Percentiles rank a stretch among this genome's conserved stretches.
phyloP scores from a whole-genome alignment of 78 protist genomes.

The Planoprotostelium fungivorum region DNA sequence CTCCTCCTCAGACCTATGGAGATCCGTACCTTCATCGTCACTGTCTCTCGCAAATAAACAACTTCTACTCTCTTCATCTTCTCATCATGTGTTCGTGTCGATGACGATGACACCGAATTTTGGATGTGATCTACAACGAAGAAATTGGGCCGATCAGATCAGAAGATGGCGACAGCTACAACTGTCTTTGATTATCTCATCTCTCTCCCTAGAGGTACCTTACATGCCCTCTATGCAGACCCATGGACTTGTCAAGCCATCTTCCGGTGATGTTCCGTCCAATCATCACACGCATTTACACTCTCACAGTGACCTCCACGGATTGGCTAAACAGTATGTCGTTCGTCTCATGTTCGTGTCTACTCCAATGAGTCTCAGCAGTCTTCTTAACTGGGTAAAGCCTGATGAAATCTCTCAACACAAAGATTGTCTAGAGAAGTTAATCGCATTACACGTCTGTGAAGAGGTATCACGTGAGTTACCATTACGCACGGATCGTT shows the following conservation, averaged over 20 bases:
- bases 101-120: no score
- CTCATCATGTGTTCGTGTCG: no score
- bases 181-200: background rate
- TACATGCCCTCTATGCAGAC: background rate
- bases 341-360: background rate
- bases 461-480: background rate
- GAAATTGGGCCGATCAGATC: background rate
- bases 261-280: background rate
- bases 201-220: background rate
- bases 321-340: background rate
- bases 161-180: background rate
- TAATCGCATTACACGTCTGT: background rate
- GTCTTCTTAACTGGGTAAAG: background rate
- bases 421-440: background rate
- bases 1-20: no score
- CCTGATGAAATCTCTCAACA: background rate
- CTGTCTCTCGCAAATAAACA: no score
- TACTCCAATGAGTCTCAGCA: background rate
- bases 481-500: no score
- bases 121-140: constrained; percentile 1
- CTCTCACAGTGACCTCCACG: background rate
- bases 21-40: no score
- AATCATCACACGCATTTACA: background rate
- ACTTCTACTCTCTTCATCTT: no score
- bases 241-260: background rate